A percentile compares a stretch with the other conserved stretches of the same genome.
Conservation (phyloP, 441 rosid species). For the Melastoma candidum region DNA sequence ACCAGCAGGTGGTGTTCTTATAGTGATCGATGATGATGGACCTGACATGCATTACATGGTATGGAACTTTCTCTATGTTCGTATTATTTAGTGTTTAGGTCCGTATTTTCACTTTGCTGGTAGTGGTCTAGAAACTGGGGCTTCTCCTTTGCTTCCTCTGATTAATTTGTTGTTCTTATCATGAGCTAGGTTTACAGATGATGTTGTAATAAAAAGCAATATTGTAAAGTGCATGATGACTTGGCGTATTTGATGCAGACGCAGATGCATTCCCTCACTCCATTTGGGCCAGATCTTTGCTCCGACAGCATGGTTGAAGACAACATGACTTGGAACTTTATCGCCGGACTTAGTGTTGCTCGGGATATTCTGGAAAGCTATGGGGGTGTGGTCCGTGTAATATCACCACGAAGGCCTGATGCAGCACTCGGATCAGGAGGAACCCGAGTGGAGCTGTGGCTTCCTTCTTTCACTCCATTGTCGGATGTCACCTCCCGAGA, state of each 20-base stretch:
- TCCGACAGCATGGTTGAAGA: conserved; percentile 75
- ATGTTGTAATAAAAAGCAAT: too few relatives aligned
- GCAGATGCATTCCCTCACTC: conserved; percentile 68
- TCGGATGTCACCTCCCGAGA: conserved; percentile 17
- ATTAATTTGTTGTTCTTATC: too few relatives aligned
- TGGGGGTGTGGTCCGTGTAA: conserved; percentile 73
- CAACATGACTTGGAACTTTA: conserved; percentile 96
- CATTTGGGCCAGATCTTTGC: conserved; percentile 68
- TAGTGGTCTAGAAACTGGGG: background rate
- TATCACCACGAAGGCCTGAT: conserved; percentile 53
- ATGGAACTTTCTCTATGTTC: conserved; percentile 13
- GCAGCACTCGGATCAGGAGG: conserved; percentile 78
- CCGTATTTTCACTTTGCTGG: background rate
- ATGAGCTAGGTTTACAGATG: too few relatives aligned
- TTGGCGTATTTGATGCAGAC: conserved; percentile 42
- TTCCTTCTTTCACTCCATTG: conserved; percentile 43
- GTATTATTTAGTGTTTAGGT: background rate
- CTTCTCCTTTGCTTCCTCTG: too few relatives aligned
- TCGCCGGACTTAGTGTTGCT: conserved; percentile 80
- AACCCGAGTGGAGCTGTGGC: conserved; percentile 76
- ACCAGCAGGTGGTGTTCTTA: conserved; percentile 74
- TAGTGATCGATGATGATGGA: conserved; percentile 81
- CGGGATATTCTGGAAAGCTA: conserved; percentile 84
- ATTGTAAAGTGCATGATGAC: too few relatives aligned
- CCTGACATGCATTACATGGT: conserved; percentile 96